Evolutionary conservation across 768 basidiomycete species (phyloP).

Genomic region (Mycena floridula): DNA sequence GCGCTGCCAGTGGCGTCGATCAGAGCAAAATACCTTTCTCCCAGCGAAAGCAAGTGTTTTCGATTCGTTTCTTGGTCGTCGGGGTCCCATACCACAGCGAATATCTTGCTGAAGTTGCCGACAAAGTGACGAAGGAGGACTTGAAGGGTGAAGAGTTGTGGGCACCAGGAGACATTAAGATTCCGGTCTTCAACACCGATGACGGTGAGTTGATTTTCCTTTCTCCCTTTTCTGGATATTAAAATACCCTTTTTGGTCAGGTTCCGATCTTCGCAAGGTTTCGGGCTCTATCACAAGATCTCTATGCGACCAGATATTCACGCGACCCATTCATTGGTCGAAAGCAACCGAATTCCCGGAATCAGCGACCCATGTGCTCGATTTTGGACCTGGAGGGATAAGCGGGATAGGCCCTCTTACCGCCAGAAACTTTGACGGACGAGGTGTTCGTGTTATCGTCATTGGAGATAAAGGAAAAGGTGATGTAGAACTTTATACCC

Average conservation of each 20-base stretch:
- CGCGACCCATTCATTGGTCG: constrained; percentile 86
- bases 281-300: constrained; percentile 77
- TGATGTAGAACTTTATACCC: constrained; percentile 78
- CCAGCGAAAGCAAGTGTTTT: constrained; percentile 91
- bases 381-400: constrained; percentile 94
- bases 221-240: constrained; percentile 2
- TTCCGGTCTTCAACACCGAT: constrained; percentile 91
- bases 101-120: constrained; percentile 70
- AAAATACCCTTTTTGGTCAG: constrained; percentile 31
- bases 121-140: constrained; percentile 74
- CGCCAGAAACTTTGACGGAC: constrained; percentile 85
- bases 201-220: constrained; percentile 53
- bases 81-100: constrained; percentile 94
- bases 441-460: constrained; percentile 86
- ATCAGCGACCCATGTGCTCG: constrained; percentile 88
- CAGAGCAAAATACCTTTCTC: constrained; percentile 94
- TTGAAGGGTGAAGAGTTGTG: constrained; percentile 75
- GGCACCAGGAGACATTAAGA: constrained; percentile 58
- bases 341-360: constrained; percentile 87
- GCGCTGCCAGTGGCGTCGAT: constrained; percentile 80
- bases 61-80: constrained; percentile 90
- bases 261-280: constrained; percentile 73
- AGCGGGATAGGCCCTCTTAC: constrained; percentile 92
- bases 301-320: constrained; percentile 92
- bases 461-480: constrained; percentile 89